Base-by-base conservation (phyloP, 805 yeast genomes). In the Wickerhamomyces bisporus region DNA sequence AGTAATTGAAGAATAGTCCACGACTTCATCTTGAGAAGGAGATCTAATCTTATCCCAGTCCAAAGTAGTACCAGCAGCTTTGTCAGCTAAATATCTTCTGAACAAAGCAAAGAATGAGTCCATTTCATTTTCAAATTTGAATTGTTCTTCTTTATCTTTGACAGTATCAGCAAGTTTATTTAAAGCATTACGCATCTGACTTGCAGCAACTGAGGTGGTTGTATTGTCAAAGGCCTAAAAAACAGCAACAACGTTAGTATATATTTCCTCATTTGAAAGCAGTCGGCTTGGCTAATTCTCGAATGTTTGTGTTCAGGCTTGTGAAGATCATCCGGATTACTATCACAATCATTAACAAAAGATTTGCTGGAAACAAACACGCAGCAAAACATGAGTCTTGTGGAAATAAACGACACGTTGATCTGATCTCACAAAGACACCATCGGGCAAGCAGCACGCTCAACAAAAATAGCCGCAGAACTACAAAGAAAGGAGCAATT, bases 11-110 rank as follows among this genome's bases (percentile, higher is more conserved):
- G 65, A 55, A 70, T 86, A 93, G 50, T 79, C 80, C 40, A 88
- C 89, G 45, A 93, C 98, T 68, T 93, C 97, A 52, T 81, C 86
- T 14, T 80, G 76, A 32, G 78, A 69, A 35, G 98, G 98, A 4
- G 97, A 88, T 63, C 85, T 80, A 66, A 93, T 93, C 64, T 84
- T 81, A 42, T 91, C 98, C 98, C 98, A 93, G 51, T 86, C 89
- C 55, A 91, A 68, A 16, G 89, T 73, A 52, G 73, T 78, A 29
- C 89, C 93, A 32, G 86, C 73, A 21, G 96, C 95, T 62, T 88
- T 87, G 61, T 88, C 96, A 31, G 85, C 65, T 44, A 93, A 70
- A 58, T 91, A 93, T 61, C 98, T 79, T 74, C 97, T 84, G 70
- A 87, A 93, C 39, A 93, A 73, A 17, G 93, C 81, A 60, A 93